Percentiles rank a stretch among this genome's conserved stretches.
Conservation (phyloP, 352 stramenopile genomes). For the Pythium rhizo-oryzae region DNA sequence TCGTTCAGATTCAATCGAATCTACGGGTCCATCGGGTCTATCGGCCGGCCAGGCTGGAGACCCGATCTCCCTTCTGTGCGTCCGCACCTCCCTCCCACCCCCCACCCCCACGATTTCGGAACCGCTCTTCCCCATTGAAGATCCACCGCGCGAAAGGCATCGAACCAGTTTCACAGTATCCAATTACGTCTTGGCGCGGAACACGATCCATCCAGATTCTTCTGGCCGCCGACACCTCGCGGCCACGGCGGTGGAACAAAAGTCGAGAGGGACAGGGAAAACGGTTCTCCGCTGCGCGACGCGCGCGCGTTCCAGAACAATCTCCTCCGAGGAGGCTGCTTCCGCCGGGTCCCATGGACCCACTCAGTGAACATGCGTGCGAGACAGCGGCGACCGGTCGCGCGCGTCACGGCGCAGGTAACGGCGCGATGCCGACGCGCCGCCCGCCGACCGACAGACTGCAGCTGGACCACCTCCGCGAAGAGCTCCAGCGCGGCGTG, state of each 20-base stretch:
- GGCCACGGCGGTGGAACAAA: background rate
- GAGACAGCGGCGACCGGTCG: conserved; percentile 15
- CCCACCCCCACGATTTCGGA: conserved; percentile 3
- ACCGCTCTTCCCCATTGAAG: conserved; percentile 18
- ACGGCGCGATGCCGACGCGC: conserved; percentile 7
- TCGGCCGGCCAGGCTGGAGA: background rate
- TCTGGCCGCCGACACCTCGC: background rate
- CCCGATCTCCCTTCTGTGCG: background rate
- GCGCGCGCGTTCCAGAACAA: conserved; percentile 8
- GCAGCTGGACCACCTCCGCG: conserved; percentile 3
- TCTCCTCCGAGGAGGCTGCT: background rate
- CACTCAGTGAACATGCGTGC: conserved; percentile 22
- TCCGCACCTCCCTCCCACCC: background rate
- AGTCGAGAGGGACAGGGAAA: background rate
- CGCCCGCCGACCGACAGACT: background rate
- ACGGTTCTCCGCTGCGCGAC: background rate
- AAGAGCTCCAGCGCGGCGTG: conserved; percentile 18
- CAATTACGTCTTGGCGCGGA: background rate
- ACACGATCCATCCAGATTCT: conserved; percentile 4
- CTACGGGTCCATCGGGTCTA: background rate
- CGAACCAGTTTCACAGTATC: background rate
- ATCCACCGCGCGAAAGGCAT: conserved; percentile 4
- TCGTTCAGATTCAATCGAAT: conserved; percentile 13
- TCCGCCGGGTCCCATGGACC: conserved; percentile 11
- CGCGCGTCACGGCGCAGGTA: background rate